A percentile compares a stretch with the other conserved stretches of the same genome.
Evolutionary conservation across 1,284 basidiomycete genomes (phyloP).

Genomic region (Mixia osmundae): DNA sequence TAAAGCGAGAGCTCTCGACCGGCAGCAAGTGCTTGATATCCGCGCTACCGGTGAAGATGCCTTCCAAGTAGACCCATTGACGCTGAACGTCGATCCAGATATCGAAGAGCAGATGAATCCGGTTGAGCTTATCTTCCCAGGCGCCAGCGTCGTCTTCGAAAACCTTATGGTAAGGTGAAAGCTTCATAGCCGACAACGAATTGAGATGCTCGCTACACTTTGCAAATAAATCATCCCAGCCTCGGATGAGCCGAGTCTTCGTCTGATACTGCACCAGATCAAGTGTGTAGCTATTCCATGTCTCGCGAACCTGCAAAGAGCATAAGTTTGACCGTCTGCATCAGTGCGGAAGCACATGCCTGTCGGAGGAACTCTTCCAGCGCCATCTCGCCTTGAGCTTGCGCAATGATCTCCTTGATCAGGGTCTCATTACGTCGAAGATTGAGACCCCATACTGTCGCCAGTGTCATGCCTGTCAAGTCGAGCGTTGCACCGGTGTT

Average conservation of each 20-base stretch:
- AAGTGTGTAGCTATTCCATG: conserved; percentile 84
- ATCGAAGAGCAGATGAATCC: conserved; percentile 87
- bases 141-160: conserved; percentile 25
- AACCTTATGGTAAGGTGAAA: conserved; percentile 85
- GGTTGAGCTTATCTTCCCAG: conserved; percentile 48
- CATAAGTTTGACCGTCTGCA: not conserved
- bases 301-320: conserved; percentile 76
- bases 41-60: conserved; percentile 95
- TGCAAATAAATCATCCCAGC: conserved; percentile 94
- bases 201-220: conserved; percentile 93
- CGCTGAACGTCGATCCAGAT: conserved; percentile 99
- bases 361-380: conserved; percentile 27
- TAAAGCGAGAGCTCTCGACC: conserved; percentile 86
- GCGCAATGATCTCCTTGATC: conserved; percentile 84
- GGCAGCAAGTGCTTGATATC: conserved; percentile 97
- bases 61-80: conserved; percentile 98
- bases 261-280: conserved; percentile 98
- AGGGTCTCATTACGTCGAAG: conserved; percentile 70
- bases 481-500: conserved; percentile 25
- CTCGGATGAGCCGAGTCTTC: conserved; percentile 84
- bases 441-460: conserved; percentile 91
- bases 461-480: conserved; percentile 59
- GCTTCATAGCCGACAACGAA: conserved; percentile 85
- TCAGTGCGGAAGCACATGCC: conserved; percentile 27
- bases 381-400: conserved; percentile 75